Evolutionary conservation across 805 yeast genomes (phyloP).

Genomic region (Metschnikowia peoriensis): DNA sequence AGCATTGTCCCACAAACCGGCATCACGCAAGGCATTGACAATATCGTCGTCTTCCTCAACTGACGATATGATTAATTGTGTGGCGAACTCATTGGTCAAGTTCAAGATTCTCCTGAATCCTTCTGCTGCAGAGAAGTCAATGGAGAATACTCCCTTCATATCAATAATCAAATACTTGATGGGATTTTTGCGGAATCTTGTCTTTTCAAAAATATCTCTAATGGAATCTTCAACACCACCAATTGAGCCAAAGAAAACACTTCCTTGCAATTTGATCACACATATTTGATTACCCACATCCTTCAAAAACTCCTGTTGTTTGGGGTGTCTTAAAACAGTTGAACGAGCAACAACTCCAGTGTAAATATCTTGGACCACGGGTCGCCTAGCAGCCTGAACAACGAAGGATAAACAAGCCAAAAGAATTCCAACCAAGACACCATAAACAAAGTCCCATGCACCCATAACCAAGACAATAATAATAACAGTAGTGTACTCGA

Average conservation of each 20-base stretch:
- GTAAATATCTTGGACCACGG: conserved; percentile 77
- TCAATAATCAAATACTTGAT: conserved; percentile 82
- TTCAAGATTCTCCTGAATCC: conserved; percentile 87
- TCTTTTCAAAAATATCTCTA: conserved; percentile 60
- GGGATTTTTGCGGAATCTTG: conserved; percentile 50
- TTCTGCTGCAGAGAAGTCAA: conserved; percentile 95
- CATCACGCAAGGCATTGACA: conserved; percentile 72
- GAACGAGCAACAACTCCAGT: conserved; percentile 89
- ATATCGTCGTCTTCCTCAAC: conserved; percentile 66
- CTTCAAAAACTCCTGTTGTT: conserved; percentile 78
- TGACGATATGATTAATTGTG: conserved; percentile 76
- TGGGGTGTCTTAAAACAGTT: conserved; percentile 86
- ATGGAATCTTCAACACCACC: conserved; percentile 84
- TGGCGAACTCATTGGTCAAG: conserved; percentile 63
- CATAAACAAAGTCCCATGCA: conserved; percentile 89
- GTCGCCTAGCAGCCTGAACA: conserved; percentile 83
- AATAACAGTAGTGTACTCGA: conserved; percentile 82
- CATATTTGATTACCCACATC: conserved; percentile 90
- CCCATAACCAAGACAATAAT: conserved; percentile 95
- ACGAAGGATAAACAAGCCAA: conserved; percentile 94
- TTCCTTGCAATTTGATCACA: conserved; percentile 81
- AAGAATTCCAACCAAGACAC: conserved; percentile 85
- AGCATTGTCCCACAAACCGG: conserved; percentile 63
- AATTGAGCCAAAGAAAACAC: conserved; percentile 92
- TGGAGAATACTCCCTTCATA: conserved; percentile 73